Evolutionary conservation across 495 filamentous ascomycete species (phyloP), one percentile per base, ranked within the genome.

Genomic region (Cudoniella acicularis): DNA sequence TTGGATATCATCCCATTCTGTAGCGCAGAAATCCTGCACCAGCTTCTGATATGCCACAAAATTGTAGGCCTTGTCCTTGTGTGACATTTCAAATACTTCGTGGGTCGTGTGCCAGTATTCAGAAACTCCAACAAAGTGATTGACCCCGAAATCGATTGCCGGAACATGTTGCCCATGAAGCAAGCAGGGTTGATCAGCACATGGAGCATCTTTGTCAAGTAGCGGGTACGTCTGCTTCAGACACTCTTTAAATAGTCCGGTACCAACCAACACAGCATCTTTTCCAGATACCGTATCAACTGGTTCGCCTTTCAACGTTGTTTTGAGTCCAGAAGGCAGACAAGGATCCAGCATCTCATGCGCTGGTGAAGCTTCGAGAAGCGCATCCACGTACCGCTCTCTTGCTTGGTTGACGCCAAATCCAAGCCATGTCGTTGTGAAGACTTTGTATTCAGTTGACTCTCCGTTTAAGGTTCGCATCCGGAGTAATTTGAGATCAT

Each of bases 81-180:
- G 80, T 24, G 83, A 84, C 69, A 84, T 85, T 59, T 91, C 88
- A 65, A 98, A 97, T 0, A 97, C 85, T 49, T 95, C 91, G 66
- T 97, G 93, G 0, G 94, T 99, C 0, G 93, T 96, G 73, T 99
- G 94, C 94, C 94, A 99, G 69, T 96, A 99, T 68, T 99, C 94
- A 17, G 92, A 96, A 54, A 99, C 93, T 8, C 94, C 94, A 23
- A 99, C 87, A 66, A 99, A 99, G 68, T 98, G 94, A 60, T 99
- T 99, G 41, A 99, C 86, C 52, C 94, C 87, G 67, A 98, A 99
- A 70, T 99, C 94, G 54, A 99, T 97, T 1, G 93, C 91, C 0
- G 94, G 94, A 1, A 92, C 90, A 67, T 98, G 92, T 48, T 91
- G 81, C 0, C 95, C 90, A 59, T 94, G 86, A 20, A 99, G 75